Evolutionary conservation across 805 yeast genomes (phyloP).

Genomic region (Candida maltosa): DNA sequence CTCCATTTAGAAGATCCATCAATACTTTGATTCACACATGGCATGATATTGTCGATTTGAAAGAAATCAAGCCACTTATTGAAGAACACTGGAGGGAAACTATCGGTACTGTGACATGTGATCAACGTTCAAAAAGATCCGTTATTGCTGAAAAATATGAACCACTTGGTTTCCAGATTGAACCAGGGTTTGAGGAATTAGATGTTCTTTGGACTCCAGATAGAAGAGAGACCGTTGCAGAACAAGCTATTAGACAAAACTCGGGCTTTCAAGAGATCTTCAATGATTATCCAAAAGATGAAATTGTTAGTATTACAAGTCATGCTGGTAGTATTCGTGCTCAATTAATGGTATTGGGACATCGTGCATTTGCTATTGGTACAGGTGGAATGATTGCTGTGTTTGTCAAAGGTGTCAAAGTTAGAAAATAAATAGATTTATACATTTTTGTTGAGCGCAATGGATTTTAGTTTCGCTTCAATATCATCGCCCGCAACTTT

Average conservation of each 20-base stretch:
- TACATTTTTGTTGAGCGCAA: slow-evolving; percentile 19
- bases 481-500: too few relatives aligned
- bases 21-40: slow-evolving; percentile 54
- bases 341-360: slow-evolving; percentile 44
- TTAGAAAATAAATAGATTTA: too few relatives aligned
- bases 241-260: slow-evolving; percentile 49
- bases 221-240: slow-evolving; percentile 42
- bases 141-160: slow-evolving; percentile 37
- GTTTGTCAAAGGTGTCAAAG: slow-evolving; percentile 43
- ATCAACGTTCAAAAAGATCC: slow-evolving; percentile 45
- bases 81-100: slow-evolving; percentile 54
- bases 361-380: slow-evolving; percentile 54
- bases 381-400: slow-evolving; percentile 68
- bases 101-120: slow-evolving; percentile 58
- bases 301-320: slow-evolving; percentile 42
- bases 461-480: too few relatives aligned
- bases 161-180: slow-evolving; percentile 34
- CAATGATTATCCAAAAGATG: slow-evolving; percentile 13
- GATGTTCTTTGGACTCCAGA: slow-evolving; percentile 45
- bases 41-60: slow-evolving; percentile 30
- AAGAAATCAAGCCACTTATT: slow-evolving; percentile 27
- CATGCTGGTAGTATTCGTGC: slow-evolving; percentile 52
- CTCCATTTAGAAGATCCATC: slow-evolving; percentile 65
- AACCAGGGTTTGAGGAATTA: slow-evolving; percentile 44
- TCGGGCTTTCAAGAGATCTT: slow-evolving; percentile 36